Percentiles rank a stretch among this genome's conserved stretches.
Conservation (phyloP, 192 early-diverging fungal species). For the Linnemannia schmuckeri region DNA sequence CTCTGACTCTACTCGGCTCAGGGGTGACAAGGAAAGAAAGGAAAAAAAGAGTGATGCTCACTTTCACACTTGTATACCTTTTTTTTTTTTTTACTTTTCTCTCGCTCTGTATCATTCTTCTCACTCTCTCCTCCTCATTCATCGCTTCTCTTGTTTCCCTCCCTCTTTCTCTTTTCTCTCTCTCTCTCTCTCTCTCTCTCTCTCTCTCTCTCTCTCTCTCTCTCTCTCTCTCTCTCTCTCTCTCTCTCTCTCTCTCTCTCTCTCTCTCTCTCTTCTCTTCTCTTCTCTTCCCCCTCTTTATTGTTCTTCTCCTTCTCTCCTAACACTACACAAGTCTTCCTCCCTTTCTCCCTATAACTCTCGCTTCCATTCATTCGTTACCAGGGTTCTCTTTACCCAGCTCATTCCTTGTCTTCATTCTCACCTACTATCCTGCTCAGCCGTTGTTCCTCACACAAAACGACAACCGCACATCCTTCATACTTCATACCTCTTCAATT, state of each 20-base stretch:
- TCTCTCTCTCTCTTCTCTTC: background rate
- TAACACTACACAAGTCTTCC: background rate
- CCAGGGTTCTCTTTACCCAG: background rate
- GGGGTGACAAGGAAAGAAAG: background rate
- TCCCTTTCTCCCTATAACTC: background rate
- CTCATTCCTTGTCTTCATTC: background rate
- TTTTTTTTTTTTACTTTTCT: background rate
- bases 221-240: slow-evolving; percentile 3
- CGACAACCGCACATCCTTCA: background rate
- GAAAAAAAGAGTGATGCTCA: background rate
- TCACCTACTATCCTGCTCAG: background rate
- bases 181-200: background rate
- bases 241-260: background rate
- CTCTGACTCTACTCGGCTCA: background rate
- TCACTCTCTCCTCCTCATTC: background rate
- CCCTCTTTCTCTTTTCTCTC: background rate
- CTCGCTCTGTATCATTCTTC: background rate
- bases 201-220: background rate
- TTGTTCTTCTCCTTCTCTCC: background rate
- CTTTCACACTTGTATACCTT: background rate
- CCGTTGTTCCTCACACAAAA: background rate
- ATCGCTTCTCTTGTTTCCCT: background rate
- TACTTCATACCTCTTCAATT: background rate
- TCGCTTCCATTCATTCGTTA: background rate
- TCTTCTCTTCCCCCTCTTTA: background rate